Conservation (phyloP, 2,329 filamentous ascomycete genomes). For the Sphaerulina musiva region DNA sequence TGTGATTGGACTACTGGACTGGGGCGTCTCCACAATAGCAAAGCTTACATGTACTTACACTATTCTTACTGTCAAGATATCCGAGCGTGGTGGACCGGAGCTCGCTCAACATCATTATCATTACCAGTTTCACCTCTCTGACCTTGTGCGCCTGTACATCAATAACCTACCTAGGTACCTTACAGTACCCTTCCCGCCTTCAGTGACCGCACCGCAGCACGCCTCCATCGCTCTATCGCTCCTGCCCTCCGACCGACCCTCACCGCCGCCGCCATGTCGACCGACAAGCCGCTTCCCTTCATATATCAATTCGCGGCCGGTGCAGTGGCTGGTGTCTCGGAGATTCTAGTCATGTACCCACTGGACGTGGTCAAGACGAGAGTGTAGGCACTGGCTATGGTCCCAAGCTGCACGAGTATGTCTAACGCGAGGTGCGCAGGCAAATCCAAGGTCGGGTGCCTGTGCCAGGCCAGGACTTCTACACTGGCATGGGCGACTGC, state of each 20-base stretch:
- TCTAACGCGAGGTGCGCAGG: constrained; percentile 25
- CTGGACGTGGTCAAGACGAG: constrained; percentile 97
- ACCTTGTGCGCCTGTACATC: too few relatives aligned
- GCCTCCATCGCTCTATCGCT: background rate
- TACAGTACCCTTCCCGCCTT: background rate
- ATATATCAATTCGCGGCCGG: constrained; percentile 92
- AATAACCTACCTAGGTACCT: too few relatives aligned
- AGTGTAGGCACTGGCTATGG: constrained; percentile 58
- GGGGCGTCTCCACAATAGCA: too few relatives aligned
- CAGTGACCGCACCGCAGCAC: background rate
- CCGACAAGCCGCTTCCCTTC: constrained; percentile 76
- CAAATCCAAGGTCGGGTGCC: constrained; percentile 52
- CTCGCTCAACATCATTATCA: too few relatives aligned
- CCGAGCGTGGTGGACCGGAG: too few relatives aligned
- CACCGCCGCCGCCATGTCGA: constrained; percentile 37
- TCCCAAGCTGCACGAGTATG: background rate
- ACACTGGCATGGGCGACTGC: constrained; percentile 97
- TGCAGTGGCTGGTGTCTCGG: constrained; percentile 95
- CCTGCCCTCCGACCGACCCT: background rate
- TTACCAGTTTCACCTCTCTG: too few relatives aligned
- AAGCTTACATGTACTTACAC: too few relatives aligned
- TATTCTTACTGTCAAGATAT: too few relatives aligned
- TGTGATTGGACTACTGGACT: too few relatives aligned
- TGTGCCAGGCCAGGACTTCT: constrained; percentile 67
- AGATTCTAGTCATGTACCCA: constrained; percentile 73